Conservation (phyloP, 768 basidiomycete genomes). For the Tricholoma matsutake region DNA sequence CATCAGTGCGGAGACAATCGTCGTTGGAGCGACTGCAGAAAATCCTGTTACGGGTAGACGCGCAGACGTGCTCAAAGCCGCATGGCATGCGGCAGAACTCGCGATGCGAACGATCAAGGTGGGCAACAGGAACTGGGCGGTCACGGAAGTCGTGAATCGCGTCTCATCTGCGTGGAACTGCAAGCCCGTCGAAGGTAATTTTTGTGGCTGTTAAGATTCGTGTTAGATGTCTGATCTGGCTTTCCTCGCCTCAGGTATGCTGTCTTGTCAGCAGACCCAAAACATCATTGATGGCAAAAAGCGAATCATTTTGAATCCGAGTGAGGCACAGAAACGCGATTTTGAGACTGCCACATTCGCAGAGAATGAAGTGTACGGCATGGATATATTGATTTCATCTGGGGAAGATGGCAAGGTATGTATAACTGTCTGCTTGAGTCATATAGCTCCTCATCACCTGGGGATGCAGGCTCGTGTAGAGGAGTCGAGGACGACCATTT, state of each 20-base stretch:
- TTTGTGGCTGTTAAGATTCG: background rate
- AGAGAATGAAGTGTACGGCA: conserved; percentile 93
- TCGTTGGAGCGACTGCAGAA: conserved; percentile 74
- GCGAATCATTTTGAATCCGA: conserved; percentile 88
- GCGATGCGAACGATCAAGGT: conserved; percentile 90
- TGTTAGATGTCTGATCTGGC: background rate
- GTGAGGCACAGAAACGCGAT: conserved; percentile 78
- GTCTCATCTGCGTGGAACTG: conserved; percentile 73
- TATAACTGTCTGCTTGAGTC: background rate
- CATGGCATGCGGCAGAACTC: conserved; percentile 88
- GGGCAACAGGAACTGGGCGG: conserved; percentile 92
- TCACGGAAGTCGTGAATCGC: conserved; percentile 83
- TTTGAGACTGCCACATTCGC: conserved; percentile 84
- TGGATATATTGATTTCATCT: conserved; percentile 87
- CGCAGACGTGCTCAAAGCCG: conserved; percentile 92
- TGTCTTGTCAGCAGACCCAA: conserved; percentile 92
- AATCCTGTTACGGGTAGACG: conserved; percentile 80
- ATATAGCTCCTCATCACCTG: background rate
- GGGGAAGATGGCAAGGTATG: conserved; percentile 88
- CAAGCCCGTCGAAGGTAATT: conserved; percentile 90
- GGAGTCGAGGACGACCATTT: conserved; percentile 89
- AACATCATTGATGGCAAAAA: conserved; percentile 97
- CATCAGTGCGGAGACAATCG: conserved; percentile 89
- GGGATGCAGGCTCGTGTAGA: conserved; percentile 73
- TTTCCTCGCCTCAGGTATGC: conserved; percentile 62